Conservation (phyloP, 78 protist genomes). For the Speleostelium caveatum region DNA sequence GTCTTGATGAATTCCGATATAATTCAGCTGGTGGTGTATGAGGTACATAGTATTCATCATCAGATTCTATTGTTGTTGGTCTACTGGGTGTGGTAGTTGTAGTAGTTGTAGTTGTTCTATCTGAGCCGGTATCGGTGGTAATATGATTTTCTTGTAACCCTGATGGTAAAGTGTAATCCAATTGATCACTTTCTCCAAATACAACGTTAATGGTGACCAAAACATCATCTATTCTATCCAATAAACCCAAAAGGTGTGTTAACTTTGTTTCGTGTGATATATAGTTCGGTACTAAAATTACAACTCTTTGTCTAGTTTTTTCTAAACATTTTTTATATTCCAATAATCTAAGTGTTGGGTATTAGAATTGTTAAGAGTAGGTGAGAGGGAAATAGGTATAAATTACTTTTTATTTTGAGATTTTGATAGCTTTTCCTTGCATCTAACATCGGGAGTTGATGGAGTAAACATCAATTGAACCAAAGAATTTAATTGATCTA, state of each 20-base stretch:
- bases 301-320: conserved; percentile 20
- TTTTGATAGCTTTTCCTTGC: conserved; percentile 49
- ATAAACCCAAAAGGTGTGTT: conserved; percentile 21
- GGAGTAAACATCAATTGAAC: conserved; percentile 73
- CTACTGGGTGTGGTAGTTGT: not conserved
- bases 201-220: conserved; percentile 29
- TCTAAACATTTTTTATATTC: conserved; percentile 31
- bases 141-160: too few species aligned
- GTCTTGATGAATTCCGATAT: not conserved
- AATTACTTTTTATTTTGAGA: conserved; percentile 48
- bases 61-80: not conserved
- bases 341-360: conserved; percentile 21
- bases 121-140: not conserved
- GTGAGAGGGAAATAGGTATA: not conserved
- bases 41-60: too few species aligned
- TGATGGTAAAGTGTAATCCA: conserved; percentile 26
- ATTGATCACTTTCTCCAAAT: conserved; percentile 9
- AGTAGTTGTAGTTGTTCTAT: not conserved
- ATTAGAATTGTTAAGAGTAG: not conserved
- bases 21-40: not conserved
- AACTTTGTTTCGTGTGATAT: conserved; percentile 37
- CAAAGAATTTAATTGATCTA: conserved; percentile 32
- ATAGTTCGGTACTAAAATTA: conserved; percentile 37
- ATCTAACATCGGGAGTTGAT: conserved; percentile 54
- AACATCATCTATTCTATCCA: conserved; percentile 64